Conservation (phyloP, 192 early-diverging fungal species). For the Obelidium mucronatum region DNA sequence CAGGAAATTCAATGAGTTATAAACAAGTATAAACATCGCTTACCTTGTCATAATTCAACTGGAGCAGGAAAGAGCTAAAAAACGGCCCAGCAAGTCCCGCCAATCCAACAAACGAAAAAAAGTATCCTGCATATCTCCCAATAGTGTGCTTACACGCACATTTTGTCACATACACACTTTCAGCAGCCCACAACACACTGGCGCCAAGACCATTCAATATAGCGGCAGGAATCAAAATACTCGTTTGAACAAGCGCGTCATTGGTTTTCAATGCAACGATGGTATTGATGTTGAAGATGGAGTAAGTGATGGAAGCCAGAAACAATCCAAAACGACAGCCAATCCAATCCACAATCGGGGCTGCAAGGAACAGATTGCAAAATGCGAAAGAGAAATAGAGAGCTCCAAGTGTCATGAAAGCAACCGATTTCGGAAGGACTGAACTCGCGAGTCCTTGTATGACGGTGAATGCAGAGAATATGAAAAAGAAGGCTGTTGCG, state of each 20-base stretch:
- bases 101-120: conserved; percentile 21
- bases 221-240: conserved; percentile 32
- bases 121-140: conserved; percentile 33
- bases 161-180: conserved; percentile 34
- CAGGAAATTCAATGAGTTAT: background rate
- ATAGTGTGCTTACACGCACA: conserved; percentile 30
- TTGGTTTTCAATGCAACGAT: conserved; percentile 11
- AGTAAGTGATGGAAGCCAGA: conserved; percentile 35
- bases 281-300: conserved; percentile 14
- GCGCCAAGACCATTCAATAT: conserved; percentile 36
- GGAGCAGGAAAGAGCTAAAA: conserved; percentile 22
- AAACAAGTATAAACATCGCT: background rate
- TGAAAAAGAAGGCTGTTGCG: conserved; percentile 38
- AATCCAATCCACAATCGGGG: conserved; percentile 34
- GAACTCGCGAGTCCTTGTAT: conserved; percentile 36
- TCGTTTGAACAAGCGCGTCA: background rate
- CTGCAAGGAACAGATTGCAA: conserved; percentile 31
- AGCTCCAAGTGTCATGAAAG: conserved; percentile 25
- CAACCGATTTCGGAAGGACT: conserved; percentile 27
- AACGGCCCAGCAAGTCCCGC: conserved; percentile 33
- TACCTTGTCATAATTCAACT: conserved; percentile 31
- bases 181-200: conserved; percentile 34
- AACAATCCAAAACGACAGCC: conserved; percentile 25
- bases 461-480: conserved; percentile 34
- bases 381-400: conserved; percentile 38